phyloP scores from a whole-genome alignment of 164 flowering plant species.

The Vitis amurensis region DNA sequence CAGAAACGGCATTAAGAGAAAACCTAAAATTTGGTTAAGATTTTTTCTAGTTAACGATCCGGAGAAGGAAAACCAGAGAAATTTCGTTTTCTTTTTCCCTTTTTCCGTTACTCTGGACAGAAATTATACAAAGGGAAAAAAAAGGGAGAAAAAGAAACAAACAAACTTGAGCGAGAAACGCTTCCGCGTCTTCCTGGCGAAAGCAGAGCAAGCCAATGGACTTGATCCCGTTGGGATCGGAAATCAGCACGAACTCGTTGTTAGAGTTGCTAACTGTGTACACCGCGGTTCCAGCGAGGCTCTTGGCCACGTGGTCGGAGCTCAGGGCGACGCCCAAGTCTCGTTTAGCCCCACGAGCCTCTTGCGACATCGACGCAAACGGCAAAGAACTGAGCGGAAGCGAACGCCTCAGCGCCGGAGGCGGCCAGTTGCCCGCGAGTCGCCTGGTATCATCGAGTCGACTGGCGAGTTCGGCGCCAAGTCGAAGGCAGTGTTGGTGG shows the following conservation, averaged over 20 bases:
- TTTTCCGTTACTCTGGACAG: no score
- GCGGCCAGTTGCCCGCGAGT: slow-evolving; percentile 21
- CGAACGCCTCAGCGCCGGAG: not conserved
- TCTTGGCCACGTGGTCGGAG: slow-evolving; percentile 64
- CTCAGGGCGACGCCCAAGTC: slow-evolving; percentile 43
- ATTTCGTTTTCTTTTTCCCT: not conserved
- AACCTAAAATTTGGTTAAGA: not conserved
- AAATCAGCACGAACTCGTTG: slow-evolving; percentile 89
- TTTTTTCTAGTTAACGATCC: not conserved
- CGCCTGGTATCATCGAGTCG: slow-evolving; percentile 58
- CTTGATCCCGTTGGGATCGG: slow-evolving; percentile 70
- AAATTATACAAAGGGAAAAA: not conserved
- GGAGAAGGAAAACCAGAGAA: not conserved
- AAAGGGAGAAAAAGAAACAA: not conserved
- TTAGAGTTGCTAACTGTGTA: slow-evolving; percentile 85
- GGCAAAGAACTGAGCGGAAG: slow-evolving; percentile 18
- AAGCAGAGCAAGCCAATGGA: slow-evolving; percentile 91
- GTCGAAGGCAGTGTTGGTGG: slow-evolving; percentile 51
- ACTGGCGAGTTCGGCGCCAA: slow-evolving; percentile 49
- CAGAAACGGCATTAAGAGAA: not conserved
- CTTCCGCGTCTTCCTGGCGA: slow-evolving; percentile 84
- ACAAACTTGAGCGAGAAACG: slow-evolving; percentile 85
- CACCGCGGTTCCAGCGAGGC: slow-evolving; percentile 78
- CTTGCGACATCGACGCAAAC: slow-evolving; percentile 54
- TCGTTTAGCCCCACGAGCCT: slow-evolving; percentile 24